A percentile compares a stretch with the other conserved stretches of the same genome.
phyloP scores from a whole-genome alignment of 2,329 filamentous ascomycete species.

The Cucurbitaria berberidis region DNA sequence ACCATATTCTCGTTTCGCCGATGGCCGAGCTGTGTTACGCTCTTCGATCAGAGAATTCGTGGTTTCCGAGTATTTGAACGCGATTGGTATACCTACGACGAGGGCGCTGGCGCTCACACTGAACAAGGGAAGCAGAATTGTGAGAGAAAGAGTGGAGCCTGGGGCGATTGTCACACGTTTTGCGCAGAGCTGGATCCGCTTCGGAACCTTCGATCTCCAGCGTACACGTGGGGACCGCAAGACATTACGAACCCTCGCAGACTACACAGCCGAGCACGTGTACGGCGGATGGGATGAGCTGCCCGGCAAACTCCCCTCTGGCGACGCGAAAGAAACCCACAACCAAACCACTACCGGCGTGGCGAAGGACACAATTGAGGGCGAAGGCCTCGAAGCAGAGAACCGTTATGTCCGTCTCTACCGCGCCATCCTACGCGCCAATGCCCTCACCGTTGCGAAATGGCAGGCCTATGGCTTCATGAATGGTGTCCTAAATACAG shows the following conservation, averaged over 20 bases:
- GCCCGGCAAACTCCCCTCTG: conserved; percentile 61
- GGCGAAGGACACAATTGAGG: conserved; percentile 66
- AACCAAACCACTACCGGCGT: conserved; percentile 57
- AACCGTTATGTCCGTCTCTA: conserved; percentile 90
- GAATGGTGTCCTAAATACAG: conserved; percentile 97
- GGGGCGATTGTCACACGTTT: conserved; percentile 93
- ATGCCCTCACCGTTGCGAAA: conserved; percentile 84
- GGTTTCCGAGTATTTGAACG: conserved; percentile 86
- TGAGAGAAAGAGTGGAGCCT: conserved; percentile 82
- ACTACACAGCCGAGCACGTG: conserved; percentile 86
- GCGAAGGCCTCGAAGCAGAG: conserved; percentile 70
- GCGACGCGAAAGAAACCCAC: conserved; percentile 58
- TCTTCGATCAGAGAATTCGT: conserved; percentile 95
- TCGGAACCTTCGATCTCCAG: conserved; percentile 96
- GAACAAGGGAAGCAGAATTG: conserved; percentile 65
- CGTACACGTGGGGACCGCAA: conserved; percentile 79
- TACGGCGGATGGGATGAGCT: conserved; percentile 87
- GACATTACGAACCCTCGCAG: conserved; percentile 74
- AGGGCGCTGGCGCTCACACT: conserved; percentile 84
- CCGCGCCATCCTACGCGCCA: conserved; percentile 82
- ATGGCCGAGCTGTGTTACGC: conserved; percentile 90
- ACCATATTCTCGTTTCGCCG: conserved; percentile 94
- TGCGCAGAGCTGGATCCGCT: conserved; percentile 86
- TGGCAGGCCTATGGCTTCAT: conserved; percentile 99
- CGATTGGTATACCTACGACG: conserved; percentile 84